Evolutionary conservation across 495 filamentous ascomycete genomes (phyloP), one percentile per base, ranked within the genome.

Genomic region (Aspergillus homomorphus): DNA sequence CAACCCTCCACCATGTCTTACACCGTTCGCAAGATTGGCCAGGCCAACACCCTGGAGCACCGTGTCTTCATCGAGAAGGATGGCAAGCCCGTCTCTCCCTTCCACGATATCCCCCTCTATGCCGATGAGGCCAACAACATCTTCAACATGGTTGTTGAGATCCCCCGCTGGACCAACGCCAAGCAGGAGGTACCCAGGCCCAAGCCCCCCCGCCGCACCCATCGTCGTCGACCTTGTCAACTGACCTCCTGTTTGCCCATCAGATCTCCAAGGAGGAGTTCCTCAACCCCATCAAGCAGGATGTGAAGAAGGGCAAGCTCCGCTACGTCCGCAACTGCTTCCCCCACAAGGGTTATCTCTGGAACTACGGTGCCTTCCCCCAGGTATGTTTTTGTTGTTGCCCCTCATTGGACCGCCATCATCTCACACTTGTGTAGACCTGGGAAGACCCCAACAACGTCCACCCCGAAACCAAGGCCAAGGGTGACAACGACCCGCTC

Each of bases 311-410:
- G 73, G 79, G 75, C 66, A 79, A 80, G 71, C 76, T 98, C 59
- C 90, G 94, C 64, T 99, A 86, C 73, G 95, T 99, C 74, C 91
- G 94, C 77, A 99, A 99, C 87, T 98, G 94, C 86, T 99, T 99
- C 85, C 94, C 94, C 63, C 95, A 99, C 86, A 96, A 98, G 84
- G 94, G 94, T 53, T 99, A 98, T 76, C 89, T 98, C 63, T 99
- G 95, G 95, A 99, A 98, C 84, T 99, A 99, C 76, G 94, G 94
- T 77, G 91, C 91, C 77, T 98, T 99, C 87, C 94, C 95, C 66
- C 94, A 94, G 82, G 90, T 92, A 81, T 61, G 80, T 71, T 41
- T 14, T 50, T 8, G 19, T 8, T 16, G 3, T 20, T n/a, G 15
- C 18, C 20, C 28, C 19, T 23, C 52, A 4, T 38, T 52, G 51